Evolutionary conservation across 371 early-diverging fungal genomes (phyloP).

Genomic region (Amoeboradix gromovi): DNA sequence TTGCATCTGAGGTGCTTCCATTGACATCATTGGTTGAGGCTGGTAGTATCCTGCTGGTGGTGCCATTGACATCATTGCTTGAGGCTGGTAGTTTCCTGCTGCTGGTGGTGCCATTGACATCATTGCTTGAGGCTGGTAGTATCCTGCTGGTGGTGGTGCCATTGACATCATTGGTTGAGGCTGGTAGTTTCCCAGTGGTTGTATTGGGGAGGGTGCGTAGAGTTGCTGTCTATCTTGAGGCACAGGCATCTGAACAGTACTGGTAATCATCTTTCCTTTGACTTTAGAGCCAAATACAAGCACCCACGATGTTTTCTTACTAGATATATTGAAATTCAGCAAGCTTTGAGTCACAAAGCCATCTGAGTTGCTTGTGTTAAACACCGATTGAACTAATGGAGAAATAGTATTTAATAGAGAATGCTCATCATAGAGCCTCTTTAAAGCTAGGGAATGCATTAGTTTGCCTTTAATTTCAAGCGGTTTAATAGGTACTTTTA

Average conservation of each 20-base stretch:
- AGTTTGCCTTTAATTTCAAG: slow-evolving; percentile 4
- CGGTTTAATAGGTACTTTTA: slow-evolving; percentile 10
- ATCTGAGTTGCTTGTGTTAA: slow-evolving; percentile 2
- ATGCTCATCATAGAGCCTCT: slow-evolving; percentile 14
- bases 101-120: not conserved
- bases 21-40: too few species aligned
- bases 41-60: not conserved
- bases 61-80: not conserved
- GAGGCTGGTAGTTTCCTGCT: too few species aligned
- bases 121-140: not conserved
- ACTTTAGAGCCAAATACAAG: slow-evolving; percentile 4
- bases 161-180: not conserved
- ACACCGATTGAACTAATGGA: slow-evolving; percentile 2
- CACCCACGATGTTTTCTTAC: slow-evolving; percentile 4
- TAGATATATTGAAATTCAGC: slow-evolving; percentile 6
- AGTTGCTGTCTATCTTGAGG: not conserved
- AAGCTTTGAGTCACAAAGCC: slow-evolving; percentile 3
- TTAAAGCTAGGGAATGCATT: slow-evolving; percentile 17
- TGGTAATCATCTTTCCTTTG: not conserved
- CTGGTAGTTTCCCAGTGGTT: not conserved
- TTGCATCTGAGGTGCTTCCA: not conserved
- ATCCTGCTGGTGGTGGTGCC: not conserved
- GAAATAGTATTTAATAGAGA: slow-evolving; percentile 9
- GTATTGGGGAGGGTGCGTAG: not conserved
- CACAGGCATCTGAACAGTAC: not conserved